Percentiles rank a stretch among this genome's conserved stretches.
Evolutionary conservation across 2,329 filamentous ascomycete genomes (phyloP).

Genomic region (Pseudopithomyces maydicus): DNA sequence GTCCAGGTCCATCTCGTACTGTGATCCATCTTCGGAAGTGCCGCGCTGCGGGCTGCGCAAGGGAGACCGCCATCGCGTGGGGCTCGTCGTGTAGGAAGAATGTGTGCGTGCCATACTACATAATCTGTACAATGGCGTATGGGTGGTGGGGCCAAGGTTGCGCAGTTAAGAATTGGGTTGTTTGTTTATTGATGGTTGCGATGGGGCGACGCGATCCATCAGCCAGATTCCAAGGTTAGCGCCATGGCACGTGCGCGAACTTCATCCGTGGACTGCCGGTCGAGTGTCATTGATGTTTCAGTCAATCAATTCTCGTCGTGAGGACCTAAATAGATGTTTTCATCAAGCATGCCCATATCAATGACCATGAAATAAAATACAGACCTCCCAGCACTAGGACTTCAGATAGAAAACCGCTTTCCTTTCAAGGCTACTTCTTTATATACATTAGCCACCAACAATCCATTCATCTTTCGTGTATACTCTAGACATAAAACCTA

Average conservation of each 20-base stretch:
- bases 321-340: not conserved
- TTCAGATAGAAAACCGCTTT: too few relatives aligned
- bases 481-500: too few relatives aligned
- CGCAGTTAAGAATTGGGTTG: slow-evolving; percentile 26
- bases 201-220: not conserved
- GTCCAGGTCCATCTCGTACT: slow-evolving; percentile 47
- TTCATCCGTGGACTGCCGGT: not conserved
- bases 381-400: too few relatives aligned
- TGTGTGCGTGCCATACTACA: slow-evolving; percentile 37
- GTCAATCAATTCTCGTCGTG: too few relatives aligned
- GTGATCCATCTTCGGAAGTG: slow-evolving; percentile 38
- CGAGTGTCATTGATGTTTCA: too few relatives aligned
- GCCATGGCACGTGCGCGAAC: slow-evolving; percentile 7
- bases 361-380: too few relatives aligned
- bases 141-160: slow-evolving; percentile 3
- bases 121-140: slow-evolving; percentile 7
- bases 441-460: too few relatives aligned
- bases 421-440: too few relatives aligned
- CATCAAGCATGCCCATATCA: too few relatives aligned
- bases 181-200: slow-evolving; percentile 21
- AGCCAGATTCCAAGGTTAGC: not conserved
- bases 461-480: too few relatives aligned
- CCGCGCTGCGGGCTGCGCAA: slow-evolving; percentile 32
- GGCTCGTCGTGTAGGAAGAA: slow-evolving; percentile 43
- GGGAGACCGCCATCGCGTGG: slow-evolving; percentile 33